phyloP scores from a whole-genome alignment of 352 stramenopile genomes.

The Peronospora tabacina region DNA sequence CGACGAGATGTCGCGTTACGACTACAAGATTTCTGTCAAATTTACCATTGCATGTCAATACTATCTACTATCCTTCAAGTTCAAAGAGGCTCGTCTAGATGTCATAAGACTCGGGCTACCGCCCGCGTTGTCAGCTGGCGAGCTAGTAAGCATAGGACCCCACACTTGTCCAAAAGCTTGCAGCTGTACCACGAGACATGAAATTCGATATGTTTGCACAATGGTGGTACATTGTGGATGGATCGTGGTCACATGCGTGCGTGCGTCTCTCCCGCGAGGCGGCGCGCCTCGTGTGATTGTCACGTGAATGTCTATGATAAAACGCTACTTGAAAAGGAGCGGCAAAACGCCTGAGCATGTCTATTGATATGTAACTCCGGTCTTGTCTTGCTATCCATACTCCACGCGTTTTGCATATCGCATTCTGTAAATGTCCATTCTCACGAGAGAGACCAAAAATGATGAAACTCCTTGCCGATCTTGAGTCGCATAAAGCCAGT shows the following conservation, averaged over 20 bases:
- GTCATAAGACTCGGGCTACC: neutral
- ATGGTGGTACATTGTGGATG: slow-evolving; percentile 2
- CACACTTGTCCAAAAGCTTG: slow-evolving; percentile 18
- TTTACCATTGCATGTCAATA: neutral
- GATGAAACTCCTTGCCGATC: slow-evolving; percentile 13
- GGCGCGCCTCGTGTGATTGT: neutral
- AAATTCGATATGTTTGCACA: slow-evolving; percentile 6
- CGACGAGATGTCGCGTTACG: slow-evolving; percentile 9
- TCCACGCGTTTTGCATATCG: no score
- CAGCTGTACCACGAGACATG: slow-evolving; percentile 7
- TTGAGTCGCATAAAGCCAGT: slow-evolving; percentile 22
- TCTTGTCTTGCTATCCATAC: no score
- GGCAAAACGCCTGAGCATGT: neutral
- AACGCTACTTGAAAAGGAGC: neutral
- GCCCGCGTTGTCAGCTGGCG: slow-evolving; percentile 2
- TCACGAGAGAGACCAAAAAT: neutral
- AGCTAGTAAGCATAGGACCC: slow-evolving; percentile 6
- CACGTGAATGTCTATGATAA: neutral
- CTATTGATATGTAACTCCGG: neutral
- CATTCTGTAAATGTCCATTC: neutral
- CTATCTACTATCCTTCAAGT: neutral
- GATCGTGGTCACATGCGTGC: slow-evolving; percentile 1
- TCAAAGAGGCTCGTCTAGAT: neutral
- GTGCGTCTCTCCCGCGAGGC: neutral
- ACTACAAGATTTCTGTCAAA: neutral